Evolutionary conservation across 164 flowering plant genomes (phyloP).

Genomic region (Taxillus chinensis): DNA sequence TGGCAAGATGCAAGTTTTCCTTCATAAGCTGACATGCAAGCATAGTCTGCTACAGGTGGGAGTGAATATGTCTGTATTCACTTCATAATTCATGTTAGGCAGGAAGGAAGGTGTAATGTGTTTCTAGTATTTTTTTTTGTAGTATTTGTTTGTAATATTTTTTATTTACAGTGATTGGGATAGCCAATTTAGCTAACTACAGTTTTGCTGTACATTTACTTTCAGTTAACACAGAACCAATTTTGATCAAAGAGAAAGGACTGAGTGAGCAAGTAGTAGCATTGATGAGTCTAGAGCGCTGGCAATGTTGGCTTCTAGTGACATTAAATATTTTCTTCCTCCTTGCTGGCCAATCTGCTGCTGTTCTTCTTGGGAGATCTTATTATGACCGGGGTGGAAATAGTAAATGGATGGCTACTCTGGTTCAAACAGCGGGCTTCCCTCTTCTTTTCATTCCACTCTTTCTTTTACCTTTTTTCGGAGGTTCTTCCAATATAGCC

Average conservation of each 20-base stretch:
- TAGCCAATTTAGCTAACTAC: too few relatives aligned
- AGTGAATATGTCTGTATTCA: too few relatives aligned
- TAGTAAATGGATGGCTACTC: constrained; percentile 1
- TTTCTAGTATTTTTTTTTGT: too few relatives aligned
- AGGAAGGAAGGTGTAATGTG: too few relatives aligned
- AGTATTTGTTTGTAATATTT: too few relatives aligned
- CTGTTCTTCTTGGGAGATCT: not conserved
- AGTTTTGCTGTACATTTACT: too few relatives aligned
- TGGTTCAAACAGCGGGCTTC: constrained; percentile 1
- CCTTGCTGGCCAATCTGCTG: not conserved
- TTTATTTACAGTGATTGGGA: too few relatives aligned
- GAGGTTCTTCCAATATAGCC: not conserved
- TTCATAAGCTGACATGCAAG: too few relatives aligned
- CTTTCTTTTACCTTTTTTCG: not conserved
- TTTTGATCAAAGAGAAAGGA: not conserved
- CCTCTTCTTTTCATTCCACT: not conserved
- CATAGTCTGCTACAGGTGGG: too few relatives aligned
- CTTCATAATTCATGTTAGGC: too few relatives aligned
- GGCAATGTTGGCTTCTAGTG: not conserved
- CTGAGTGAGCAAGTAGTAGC: not conserved
- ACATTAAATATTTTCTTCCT: not conserved
- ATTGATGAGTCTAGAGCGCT: not conserved
- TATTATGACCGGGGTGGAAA: constrained; percentile 1
- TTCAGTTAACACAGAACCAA: not conserved
- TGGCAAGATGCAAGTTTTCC: too few relatives aligned